These are phyloP conservation scores for Colletotrichum sp. DNA, from an alignment of 2,329 filamentous ascomycete genomes.

Conservation along the genomic window DNA sequence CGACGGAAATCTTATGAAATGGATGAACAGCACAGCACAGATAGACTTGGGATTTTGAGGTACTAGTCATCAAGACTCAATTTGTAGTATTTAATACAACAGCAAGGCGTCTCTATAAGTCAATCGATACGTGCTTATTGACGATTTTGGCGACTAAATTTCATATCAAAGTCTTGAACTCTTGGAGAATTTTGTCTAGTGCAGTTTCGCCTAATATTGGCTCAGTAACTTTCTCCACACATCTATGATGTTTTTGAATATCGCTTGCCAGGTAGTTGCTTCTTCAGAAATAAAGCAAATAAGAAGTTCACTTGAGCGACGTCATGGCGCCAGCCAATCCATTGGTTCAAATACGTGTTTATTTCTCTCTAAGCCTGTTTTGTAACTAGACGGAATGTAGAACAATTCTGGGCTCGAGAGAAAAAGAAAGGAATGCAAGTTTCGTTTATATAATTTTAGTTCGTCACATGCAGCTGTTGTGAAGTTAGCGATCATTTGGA, in stretches of 20 bases:
- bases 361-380: neutral
- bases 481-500: neutral
- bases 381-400: neutral
- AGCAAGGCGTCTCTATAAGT: neutral
- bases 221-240: neutral
- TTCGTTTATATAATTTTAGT: neutral
- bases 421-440: neutral
- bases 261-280: neutral
- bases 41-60: neutral
- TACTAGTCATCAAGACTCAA: neutral
- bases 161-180: neutral
- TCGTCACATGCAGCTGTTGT: neutral
- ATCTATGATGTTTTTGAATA: neutral
- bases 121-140: neutral
- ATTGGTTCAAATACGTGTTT: neutral
- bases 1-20: neutral
- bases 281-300: neutral
- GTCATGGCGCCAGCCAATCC: neutral
- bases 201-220: neutral
- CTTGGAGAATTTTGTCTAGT: accelerated
- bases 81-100: neutral
- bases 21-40: neutral
- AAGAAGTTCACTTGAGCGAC: neutral
- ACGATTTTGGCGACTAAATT: neutral
- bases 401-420: neutral